A percentile compares a stretch with the other conserved stretches of the same genome.
Conservation (phyloP, 2,329 filamentous ascomycete species). For the Talaromyces albobiverticillius region DNA sequence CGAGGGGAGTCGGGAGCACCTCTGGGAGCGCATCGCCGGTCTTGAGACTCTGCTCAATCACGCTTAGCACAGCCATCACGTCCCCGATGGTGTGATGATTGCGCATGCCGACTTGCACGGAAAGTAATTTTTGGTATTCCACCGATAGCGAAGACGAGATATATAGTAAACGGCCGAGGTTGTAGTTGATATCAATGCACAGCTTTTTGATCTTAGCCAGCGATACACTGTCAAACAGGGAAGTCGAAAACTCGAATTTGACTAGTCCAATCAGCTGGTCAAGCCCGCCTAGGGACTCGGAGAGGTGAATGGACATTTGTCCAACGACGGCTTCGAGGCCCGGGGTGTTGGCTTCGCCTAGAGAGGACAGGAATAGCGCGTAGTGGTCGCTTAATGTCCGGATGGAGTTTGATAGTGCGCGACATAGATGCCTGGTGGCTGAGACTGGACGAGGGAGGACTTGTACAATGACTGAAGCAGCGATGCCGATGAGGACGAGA, state of each 20-base stretch:
- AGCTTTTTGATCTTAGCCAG: constrained; percentile 31
- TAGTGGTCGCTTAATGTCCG: constrained; percentile 49
- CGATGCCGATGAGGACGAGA: constrained; percentile 46
- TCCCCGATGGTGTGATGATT: constrained; percentile 48
- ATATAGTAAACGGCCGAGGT: constrained; percentile 35
- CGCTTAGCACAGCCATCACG: constrained; percentile 49
- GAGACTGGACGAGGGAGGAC: constrained; percentile 49
- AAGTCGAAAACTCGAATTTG: constrained; percentile 38
- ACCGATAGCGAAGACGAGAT: constrained; percentile 34
- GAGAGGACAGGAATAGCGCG: constrained; percentile 47
- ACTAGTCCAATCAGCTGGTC: constrained; percentile 33
- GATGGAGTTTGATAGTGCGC: constrained; percentile 45
- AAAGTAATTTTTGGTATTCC: constrained; percentile 41
- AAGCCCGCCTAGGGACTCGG: constrained; percentile 31
- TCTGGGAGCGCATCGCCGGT: constrained; percentile 50
- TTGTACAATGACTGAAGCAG: constrained; percentile 45
- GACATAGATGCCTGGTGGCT: constrained; percentile 44
- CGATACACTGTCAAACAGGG: constrained; percentile 34
- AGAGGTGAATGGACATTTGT: constrained; percentile 30
- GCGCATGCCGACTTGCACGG: constrained; percentile 37
- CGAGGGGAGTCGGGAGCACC: constrained; percentile 47
- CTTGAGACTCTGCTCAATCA: constrained; percentile 48
- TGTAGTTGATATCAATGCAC: constrained; percentile 30
- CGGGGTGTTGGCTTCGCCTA: constrained; percentile 30
- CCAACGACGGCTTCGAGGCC: constrained; percentile 24